These are phyloP conservation scores for Plantago major DNA, from an alignment of 257 asterid genomes.

Conservation along the genomic window DNA sequence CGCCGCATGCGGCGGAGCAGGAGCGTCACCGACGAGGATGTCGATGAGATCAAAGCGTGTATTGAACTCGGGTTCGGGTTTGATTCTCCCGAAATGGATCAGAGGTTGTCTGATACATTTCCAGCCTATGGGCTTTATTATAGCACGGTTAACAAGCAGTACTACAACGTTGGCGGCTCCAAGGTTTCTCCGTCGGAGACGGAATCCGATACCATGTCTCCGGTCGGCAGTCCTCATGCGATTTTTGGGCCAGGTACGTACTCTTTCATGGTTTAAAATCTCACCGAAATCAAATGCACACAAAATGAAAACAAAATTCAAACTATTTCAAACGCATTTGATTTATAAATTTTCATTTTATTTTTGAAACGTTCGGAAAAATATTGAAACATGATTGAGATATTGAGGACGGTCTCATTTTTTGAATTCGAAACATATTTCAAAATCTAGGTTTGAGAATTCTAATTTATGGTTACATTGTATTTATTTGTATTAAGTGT, in stretches of 20 bases:
- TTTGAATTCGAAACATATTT: no score
- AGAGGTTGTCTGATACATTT: conserved; percentile 57
- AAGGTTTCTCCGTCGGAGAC: conserved; percentile 34
- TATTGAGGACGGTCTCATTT: no score
- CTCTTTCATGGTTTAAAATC: background rate
- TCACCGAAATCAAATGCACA: no score
- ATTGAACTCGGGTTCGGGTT: conserved; percentile 73
- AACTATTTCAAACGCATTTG: no score
- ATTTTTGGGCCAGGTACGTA: conserved; percentile 47
- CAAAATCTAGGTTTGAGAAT: no score
- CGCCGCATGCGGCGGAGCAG: conserved; percentile 39
- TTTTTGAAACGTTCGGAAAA: no score
- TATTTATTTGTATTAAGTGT: no score
- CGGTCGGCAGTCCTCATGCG: conserved; percentile 49
- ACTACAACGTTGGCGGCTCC: conserved; percentile 36
- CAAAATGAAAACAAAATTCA: no score
- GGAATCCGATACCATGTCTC: conserved; percentile 43
- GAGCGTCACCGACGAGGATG: conserved; percentile 79
- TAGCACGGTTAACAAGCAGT: conserved; percentile 45
- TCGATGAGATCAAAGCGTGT: conserved; percentile 74
- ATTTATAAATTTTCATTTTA: no score
- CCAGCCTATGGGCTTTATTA: conserved; percentile 72
- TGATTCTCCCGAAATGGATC: conserved; percentile 66
- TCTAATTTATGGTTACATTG: no score
- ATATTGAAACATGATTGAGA: no score